Base-by-base conservation (phyloP, 192 early-diverging fungal species). In the Dimargaris verticillata region DNA sequence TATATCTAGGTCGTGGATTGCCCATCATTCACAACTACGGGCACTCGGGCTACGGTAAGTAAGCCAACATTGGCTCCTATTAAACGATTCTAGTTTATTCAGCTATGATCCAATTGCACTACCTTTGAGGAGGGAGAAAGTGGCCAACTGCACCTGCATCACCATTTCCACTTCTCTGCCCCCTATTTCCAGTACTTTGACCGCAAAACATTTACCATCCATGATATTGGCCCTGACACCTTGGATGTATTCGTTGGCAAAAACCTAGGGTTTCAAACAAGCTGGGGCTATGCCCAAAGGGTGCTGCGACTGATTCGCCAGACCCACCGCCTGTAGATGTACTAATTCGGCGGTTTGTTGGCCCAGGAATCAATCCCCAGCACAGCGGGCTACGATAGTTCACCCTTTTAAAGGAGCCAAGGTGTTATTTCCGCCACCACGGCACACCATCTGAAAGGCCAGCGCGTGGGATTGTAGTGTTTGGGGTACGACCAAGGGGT, bases 11-110 rank as follows among this genome's bases (percentile, higher is more conserved):
- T 38, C 7, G 33, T 38, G 7, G 7, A 38, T 7, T 38, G 33
- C 7, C 33, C 33, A 38, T 59, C 6, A 43, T 59, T 33, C 57
- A 59, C 43, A 59, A 59, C 43, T 59, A 59, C 7, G 57, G 57
- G 38, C 57, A 59, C 42, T 28, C 41, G 10, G 57, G 57, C 43
- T 59, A 59, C 43, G 57, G 57, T 59, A 52, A 52, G 51, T 52
- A 20, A 3, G 17, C 51, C 18, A 52, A 25, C 11, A 26, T 24
- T 5, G 13, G 2, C 25, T 52, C 4, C 20, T 20, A 48, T 12
- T 5, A 38, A 38, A 7, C 7, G 33, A 38, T 5, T 7, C 7
- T 7, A 38, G 47, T 22, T 11, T 48, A 2, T 48, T 3, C 20
- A 5, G 4, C 47, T 12, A 48, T 17, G 47, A 4, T 12, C 11